These are phyloP conservation scores for Musa troglodytarum DNA, from an alignment of 176 grass and related monocot species.

Conservation along the genomic window DNA sequence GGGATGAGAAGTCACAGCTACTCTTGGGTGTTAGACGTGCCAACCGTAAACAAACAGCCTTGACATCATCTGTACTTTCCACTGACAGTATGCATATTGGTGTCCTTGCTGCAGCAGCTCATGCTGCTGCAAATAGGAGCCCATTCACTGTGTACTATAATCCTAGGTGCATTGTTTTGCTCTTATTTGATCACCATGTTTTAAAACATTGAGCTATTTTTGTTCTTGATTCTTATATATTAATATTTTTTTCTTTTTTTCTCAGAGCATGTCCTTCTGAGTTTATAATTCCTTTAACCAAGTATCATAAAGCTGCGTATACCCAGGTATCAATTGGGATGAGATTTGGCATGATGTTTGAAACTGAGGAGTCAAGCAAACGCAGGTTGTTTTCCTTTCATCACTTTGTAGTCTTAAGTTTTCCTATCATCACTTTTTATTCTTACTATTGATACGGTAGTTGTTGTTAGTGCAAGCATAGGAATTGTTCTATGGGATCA, in stretches of 20 bases:
- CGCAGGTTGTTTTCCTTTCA: slow-evolving; percentile 46
- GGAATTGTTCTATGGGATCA: too few relatives aligned
- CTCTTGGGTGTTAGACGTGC: slow-evolving; percentile 77
- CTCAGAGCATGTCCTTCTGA: slow-evolving; percentile 75
- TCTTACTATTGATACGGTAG: background rate
- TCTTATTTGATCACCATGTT: background rate
- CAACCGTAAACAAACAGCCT: slow-evolving; percentile 40
- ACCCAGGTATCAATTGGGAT: slow-evolving; percentile 75
- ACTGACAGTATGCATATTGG: slow-evolving; percentile 99
- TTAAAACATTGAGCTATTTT: background rate
- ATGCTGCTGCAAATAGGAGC: slow-evolving; percentile 71
- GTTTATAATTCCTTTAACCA: slow-evolving; percentile 77
- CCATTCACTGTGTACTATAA: slow-evolving; percentile 96
- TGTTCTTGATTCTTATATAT: slow-evolving; percentile 9
- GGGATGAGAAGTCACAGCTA: slow-evolving; percentile 94
- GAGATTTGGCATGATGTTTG: slow-evolving; percentile 99
- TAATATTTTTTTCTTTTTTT: background rate
- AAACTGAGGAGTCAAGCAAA: slow-evolving; percentile 90
- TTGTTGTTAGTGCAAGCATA: too few relatives aligned
- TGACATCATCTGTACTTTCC: slow-evolving; percentile 84
- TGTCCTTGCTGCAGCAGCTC: slow-evolving; percentile 88
- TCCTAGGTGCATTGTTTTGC: slow-evolving; percentile 45
- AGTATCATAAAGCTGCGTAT: slow-evolving; percentile 70
- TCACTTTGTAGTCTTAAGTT: background rate
- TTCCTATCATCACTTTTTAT: background rate